Evolutionary conservation across 2,329 filamentous ascomycete species (phyloP).

Genomic region (Plenodomus lindquistii): DNA sequence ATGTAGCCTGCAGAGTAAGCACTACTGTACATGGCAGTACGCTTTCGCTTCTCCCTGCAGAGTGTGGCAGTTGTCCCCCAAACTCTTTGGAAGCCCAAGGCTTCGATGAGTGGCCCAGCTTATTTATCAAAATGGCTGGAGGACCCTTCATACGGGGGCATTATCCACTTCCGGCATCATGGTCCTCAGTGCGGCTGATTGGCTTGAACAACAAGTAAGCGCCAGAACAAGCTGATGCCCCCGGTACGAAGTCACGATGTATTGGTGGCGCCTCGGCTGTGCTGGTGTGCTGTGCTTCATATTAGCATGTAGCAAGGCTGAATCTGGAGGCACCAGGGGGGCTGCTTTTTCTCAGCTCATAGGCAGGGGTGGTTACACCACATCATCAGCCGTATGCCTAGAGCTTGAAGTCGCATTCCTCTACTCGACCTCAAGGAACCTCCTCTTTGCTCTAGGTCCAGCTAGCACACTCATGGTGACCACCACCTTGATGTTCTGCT

Average conservation of each 20-base stretch:
- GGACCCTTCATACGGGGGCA: not conserved
- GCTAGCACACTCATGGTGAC: not conserved
- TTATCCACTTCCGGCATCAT: not conserved
- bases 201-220: not conserved
- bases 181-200: not conserved
- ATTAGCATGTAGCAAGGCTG: slow-evolving; percentile 5
- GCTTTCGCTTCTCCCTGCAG: not conserved
- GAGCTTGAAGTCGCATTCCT: not conserved
- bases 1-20: not conserved
- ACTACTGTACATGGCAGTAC: not conserved
- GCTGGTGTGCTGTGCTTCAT: slow-evolving; percentile 2
- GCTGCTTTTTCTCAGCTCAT: slow-evolving; percentile 5
- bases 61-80: not conserved
- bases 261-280: slow-evolving; percentile 9
- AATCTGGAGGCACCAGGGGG: not conserved
- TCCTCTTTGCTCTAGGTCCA: not conserved
- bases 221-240: not conserved
- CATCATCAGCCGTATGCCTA: not conserved
- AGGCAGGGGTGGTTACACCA: slow-evolving; percentile 6
- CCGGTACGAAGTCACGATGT: not conserved
- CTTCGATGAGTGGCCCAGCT: not conserved
- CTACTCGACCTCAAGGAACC: not conserved
- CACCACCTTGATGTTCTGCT: not conserved
- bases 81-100: not conserved
- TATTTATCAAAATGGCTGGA: not conserved